Conservation (phyloP, 2,329 filamentous ascomycete genomes). For the Leptographium lundbergii region DNA sequence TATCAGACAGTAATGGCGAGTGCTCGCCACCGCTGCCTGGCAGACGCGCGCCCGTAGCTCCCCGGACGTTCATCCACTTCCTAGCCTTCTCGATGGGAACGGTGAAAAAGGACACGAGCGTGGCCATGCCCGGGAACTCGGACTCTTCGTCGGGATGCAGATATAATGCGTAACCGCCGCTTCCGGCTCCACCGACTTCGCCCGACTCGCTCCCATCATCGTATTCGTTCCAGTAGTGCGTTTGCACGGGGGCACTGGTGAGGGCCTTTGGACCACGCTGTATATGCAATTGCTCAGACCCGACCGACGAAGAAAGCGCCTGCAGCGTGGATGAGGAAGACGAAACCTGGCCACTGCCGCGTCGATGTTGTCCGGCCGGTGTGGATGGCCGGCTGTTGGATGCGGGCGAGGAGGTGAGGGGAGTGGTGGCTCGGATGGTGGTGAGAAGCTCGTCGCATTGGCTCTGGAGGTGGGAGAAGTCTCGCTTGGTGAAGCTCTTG, state of each 20-base stretch:
- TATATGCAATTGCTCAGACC: background rate
- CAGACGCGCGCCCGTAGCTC: background rate
- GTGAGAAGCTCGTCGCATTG: slow-evolving; percentile 38
- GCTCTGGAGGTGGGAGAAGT: slow-evolving; percentile 41
- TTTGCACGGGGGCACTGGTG: slow-evolving; percentile 13
- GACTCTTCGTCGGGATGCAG: slow-evolving; percentile 53
- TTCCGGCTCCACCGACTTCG: slow-evolving; percentile 38
- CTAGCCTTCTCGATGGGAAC: slow-evolving; percentile 38
- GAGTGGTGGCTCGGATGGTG: slow-evolving; percentile 32
- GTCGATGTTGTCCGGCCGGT: slow-evolving; percentile 1
- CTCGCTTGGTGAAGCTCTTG: slow-evolving; percentile 60
- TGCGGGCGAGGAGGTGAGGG: slow-evolving; percentile 22
- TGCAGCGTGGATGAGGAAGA: slow-evolving; percentile 13
- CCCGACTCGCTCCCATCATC: slow-evolving; percentile 63
- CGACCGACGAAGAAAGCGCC: slow-evolving; percentile 10
- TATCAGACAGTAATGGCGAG: slow-evolving; percentile 17
- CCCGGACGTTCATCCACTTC: slow-evolving; percentile 30
- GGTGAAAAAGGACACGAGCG: slow-evolving; percentile 39
- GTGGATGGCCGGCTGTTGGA: slow-evolving; percentile 1
- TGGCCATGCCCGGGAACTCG: slow-evolving; percentile 50
- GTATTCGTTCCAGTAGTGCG: slow-evolving; percentile 75
- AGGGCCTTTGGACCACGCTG: slow-evolving; percentile 2
- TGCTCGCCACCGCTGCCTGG: slow-evolving; percentile 12
- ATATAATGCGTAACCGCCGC: slow-evolving; percentile 59
- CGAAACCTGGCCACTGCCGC: slow-evolving; percentile 10